These are phyloP conservation scores for Ceratonia siliqua DNA, from an alignment of 306 rosid genomes.

Conservation along the genomic window DNA sequence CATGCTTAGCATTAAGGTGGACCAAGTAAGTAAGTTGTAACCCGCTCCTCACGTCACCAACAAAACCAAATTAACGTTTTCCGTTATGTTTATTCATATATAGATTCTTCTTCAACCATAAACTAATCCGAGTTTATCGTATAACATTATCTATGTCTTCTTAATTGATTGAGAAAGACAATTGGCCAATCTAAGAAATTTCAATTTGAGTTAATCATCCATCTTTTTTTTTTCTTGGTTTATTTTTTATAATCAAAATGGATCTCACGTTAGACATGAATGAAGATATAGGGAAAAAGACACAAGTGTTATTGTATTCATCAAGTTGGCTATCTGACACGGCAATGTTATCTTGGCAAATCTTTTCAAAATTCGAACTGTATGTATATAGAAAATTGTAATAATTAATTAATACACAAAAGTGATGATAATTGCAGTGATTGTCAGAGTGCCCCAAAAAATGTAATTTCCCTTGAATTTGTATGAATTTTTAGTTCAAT, in stretches of 20 bases:
- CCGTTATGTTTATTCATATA: conserved; percentile 3
- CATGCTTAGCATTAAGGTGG: conserved; percentile 33
- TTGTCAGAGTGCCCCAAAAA: background rate
- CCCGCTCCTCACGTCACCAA: conserved; percentile 34
- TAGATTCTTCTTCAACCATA: conserved; percentile 32
- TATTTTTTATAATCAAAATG: conserved; percentile 13
- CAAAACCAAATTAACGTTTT: conserved; percentile 26
- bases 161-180: conserved; percentile 26
- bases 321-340: conserved; percentile 32
- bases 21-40: conserved; percentile 18
- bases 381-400: background rate
- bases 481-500: background rate
- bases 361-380: conserved; percentile 29
- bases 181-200: conserved; percentile 21
- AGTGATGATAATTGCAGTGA: background rate
- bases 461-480: background rate
- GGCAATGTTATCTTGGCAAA: conserved; percentile 35
- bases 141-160: conserved; percentile 24
- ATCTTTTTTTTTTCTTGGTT: background rate
- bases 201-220: conserved; percentile 9
- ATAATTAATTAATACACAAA: background rate
- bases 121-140: conserved; percentile 8
- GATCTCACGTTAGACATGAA: conserved; percentile 40
- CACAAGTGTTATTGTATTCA: conserved; percentile 37
- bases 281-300: conserved; percentile 44